Evolutionary conservation across 306 rosid genomes (phyloP), one percentile per base, ranked within the genome.

Genomic region (Fragaria nilgerrensis): DNA sequence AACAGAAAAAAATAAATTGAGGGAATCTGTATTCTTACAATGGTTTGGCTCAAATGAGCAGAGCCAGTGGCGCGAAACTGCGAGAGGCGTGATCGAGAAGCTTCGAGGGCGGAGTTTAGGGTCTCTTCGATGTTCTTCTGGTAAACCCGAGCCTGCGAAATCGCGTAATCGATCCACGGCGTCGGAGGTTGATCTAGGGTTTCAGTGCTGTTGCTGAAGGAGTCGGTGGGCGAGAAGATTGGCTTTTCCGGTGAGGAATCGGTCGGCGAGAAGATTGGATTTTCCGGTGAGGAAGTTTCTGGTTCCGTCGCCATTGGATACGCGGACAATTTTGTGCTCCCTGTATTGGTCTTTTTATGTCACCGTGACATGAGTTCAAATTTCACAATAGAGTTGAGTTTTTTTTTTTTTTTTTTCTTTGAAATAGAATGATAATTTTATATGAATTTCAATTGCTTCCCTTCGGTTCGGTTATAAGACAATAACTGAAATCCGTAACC

Each of bases 1-100:
- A 77, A 20, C 4, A 23, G n/a, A 0, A 12, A 22, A 73, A 19
- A 27, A 0, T 7, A 20, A 76, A 37, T 17, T 27, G 64, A 67
- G 45, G 73, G 44, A 74, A 74, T 43, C 29, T 3, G 17, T 25
- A 75, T 15, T 43, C 43, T 81, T 87, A 94, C 98, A 73, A 87
- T 68, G 32, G 92, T 79, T 19, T 86, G 90, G n/a, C 82, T 74
- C 71, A 86, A 79, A 89, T 92, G 92, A 62, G 89, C 93, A 0
- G 89, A 86, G 75, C 97, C 87, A 43, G 93, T 90, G 64, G 92
- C 87, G 12, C 86, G 90, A 76, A 94, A 89, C 87, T 92, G 89
- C 53, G 89, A 89, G 45, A 94, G 75, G 29, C 92, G 91, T 37
- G 88, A 83, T 41, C 83, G 87, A 45, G 95, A 88, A 58, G 88